Percentiles rank a stretch among this genome's conserved stretches.
Evolutionary conservation across 2,329 filamentous ascomycete genomes (phyloP).

Genomic region (Pseudocercospora fuligena): DNA sequence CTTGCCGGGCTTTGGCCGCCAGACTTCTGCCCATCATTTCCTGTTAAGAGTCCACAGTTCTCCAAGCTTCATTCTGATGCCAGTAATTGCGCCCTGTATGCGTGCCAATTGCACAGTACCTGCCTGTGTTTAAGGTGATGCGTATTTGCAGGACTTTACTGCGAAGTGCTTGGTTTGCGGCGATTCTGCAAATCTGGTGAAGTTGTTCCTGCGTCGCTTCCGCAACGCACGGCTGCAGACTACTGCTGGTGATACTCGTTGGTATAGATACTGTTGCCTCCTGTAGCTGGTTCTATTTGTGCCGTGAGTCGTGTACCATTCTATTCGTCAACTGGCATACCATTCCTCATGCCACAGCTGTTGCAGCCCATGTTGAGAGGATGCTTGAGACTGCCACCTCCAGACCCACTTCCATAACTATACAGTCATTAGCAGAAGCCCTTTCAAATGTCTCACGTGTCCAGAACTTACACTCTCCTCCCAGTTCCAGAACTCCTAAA

Average conservation of each 20-base stretch:
- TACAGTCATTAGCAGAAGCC: background rate
- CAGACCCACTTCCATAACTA: background rate
- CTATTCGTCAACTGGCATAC: background rate
- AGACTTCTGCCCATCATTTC: background rate
- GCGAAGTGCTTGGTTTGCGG: background rate
- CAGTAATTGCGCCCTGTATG: background rate
- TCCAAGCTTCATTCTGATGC: background rate
- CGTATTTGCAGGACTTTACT: no score
- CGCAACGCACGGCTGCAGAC: no score
- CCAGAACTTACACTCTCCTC: conserved; percentile 16
- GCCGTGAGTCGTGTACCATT: background rate
- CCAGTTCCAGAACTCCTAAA: conserved; percentile 2
- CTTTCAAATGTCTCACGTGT: background rate
- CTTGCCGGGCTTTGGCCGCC: background rate
- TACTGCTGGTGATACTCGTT: background rate
- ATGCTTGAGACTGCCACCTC: background rate
- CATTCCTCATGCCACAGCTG: background rate
- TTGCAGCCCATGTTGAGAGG: background rate
- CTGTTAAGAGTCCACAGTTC: background rate
- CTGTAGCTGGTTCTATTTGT: background rate
- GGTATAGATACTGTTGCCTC: background rate
- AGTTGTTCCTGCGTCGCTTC: background rate
- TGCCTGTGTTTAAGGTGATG: background rate
- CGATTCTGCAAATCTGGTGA: background rate
- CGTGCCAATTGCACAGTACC: background rate